phyloP scores from a whole-genome alignment of 1,284 basidiomycete genomes.

The Taiwanofungus camphoratus region DNA sequence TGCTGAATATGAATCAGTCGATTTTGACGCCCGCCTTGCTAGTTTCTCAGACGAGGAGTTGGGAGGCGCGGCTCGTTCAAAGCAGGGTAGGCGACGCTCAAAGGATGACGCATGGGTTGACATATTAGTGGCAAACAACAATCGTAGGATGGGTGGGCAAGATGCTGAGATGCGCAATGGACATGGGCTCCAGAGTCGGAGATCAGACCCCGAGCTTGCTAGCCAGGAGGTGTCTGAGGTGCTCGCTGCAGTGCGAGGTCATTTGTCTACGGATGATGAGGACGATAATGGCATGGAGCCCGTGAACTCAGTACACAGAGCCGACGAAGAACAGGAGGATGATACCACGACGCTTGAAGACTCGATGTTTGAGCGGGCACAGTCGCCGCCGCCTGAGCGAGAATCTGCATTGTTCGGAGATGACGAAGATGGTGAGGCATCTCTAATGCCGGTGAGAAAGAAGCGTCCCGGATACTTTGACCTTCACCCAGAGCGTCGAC shows the following conservation, averaged over 20 bases:
- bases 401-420: slow-evolving; percentile 20
- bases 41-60: slow-evolving; percentile 60
- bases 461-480: slow-evolving; percentile 63
- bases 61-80: slow-evolving; percentile 27
- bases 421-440: slow-evolving; percentile 30
- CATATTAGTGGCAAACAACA: slow-evolving; percentile 70
- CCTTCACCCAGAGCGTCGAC: slow-evolving; percentile 51
- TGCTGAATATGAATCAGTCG: slow-evolving; percentile 63
- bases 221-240: slow-evolving; percentile 68
- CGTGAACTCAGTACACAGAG: slow-evolving; percentile 22
- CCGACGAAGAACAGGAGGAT: slow-evolving; percentile 8
- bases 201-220: slow-evolving; percentile 63
- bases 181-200: slow-evolving; percentile 30
- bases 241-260: slow-evolving; percentile 55
- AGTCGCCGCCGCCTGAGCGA: slow-evolving; percentile 7
- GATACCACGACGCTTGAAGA: slow-evolving; percentile 21
- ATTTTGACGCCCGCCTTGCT: slow-evolving; percentile 68
- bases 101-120: slow-evolving; percentile 78
- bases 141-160: slow-evolving; percentile 54
- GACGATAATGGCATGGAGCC: slow-evolving; percentile 34
- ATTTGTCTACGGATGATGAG: slow-evolving; percentile 44
- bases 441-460: slow-evolving; percentile 9
- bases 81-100: slow-evolving; percentile 49
- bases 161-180: slow-evolving; percentile 40
- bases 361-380: slow-evolving; percentile 13